phyloP scores from a whole-genome alignment of 768 basidiomycete species.

The Holtermanniella nyarrowii region DNA sequence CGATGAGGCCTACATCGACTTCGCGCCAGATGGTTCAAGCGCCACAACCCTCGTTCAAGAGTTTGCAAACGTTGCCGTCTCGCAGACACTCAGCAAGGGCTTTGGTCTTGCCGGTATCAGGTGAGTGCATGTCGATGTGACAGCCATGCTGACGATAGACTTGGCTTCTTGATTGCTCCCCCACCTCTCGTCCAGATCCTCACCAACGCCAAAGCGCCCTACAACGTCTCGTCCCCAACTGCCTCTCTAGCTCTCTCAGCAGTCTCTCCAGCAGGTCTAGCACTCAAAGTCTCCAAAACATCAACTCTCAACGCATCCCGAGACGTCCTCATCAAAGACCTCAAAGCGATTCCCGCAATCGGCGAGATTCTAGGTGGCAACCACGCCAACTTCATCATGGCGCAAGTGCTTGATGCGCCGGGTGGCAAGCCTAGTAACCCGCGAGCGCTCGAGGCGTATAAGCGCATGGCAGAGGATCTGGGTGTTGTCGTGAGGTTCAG shows the following conservation, averaged over 20 bases:
- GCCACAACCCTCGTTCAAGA: conserved; percentile 63
- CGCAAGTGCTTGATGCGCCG: conserved; percentile 56
- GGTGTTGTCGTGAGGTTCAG: conserved; percentile 86
- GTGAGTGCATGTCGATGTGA: conserved; percentile 45
- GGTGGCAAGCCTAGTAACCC: conserved; percentile 34
- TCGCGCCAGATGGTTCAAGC: conserved; percentile 54
- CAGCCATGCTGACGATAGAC: conserved; percentile 44
- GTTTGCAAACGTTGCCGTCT: conserved; percentile 82
- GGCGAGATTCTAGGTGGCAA: conserved; percentile 66
- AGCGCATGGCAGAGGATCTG: conserved; percentile 66
- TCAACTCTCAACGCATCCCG: conserved; percentile 54
- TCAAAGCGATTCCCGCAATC: conserved; percentile 46
- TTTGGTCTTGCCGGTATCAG: conserved; percentile 93
- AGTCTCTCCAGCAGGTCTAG: conserved; percentile 56
- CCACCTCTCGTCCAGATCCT: conserved; percentile 83
- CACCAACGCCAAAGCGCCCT: conserved; percentile 92
- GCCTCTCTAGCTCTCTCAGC: conserved; percentile 72
- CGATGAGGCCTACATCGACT: conserved; percentile 98
- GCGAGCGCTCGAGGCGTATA: conserved; percentile 60
- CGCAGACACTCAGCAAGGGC: conserved; percentile 92
- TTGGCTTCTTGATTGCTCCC: conserved; percentile 82
- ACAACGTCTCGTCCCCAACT: conserved; percentile 87
- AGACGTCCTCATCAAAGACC: conserved; percentile 46
- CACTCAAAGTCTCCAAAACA: conserved; percentile 58
- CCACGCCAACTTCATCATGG: conserved; percentile 81